Evolutionary conservation across 2,329 filamentous ascomycete species (phyloP).

Genomic region (Alternaria metachromatica): DNA sequence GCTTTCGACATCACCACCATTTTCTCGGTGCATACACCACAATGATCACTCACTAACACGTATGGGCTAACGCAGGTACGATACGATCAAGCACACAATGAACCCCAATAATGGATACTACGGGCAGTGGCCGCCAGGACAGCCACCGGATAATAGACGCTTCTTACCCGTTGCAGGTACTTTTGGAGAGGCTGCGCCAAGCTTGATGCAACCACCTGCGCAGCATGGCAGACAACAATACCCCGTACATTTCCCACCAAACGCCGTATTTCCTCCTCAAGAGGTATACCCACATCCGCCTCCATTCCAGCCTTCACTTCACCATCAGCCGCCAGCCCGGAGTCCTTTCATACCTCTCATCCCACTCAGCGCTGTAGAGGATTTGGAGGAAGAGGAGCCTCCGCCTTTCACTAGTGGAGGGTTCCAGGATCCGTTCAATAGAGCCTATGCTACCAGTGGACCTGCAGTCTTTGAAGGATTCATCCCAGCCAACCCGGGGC

Average conservation of each 20-base stretch:
- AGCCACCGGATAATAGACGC: conserved; percentile 22
- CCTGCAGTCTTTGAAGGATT: conserved; percentile 50
- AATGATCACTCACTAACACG: conserved; percentile 29
- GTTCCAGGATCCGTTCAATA: conserved; percentile 31
- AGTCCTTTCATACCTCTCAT: conserved; percentile 29
- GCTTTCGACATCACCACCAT: conserved; percentile 16
- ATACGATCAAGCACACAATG: conserved; percentile 24
- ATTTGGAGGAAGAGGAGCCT: conserved; percentile 20
- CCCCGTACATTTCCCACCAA: conserved; percentile 19
- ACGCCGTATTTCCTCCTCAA: conserved; percentile 23
- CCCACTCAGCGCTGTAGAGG: conserved; percentile 30
- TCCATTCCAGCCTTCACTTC: conserved; percentile 15
- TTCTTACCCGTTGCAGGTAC: conserved; percentile 28
- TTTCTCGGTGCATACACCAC: conserved; percentile 11
- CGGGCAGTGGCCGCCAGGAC: conserved; percentile 29
- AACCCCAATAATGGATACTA: conserved; percentile 27
- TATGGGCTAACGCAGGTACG: conserved; percentile 15
- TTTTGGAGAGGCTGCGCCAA: conserved; percentile 25
- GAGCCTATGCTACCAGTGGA: conserved; percentile 31
- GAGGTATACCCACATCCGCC: conserved; percentile 21
- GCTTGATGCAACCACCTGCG: conserved; percentile 13
- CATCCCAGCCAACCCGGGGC: conserved; percentile 43
- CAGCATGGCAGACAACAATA: conserved; percentile 19
- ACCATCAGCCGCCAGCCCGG: conserved; percentile 14
- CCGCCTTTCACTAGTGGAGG: conserved; percentile 19